Evolutionary conservation across 805 yeast species (phyloP).

Genomic region (Candida schatavii): DNA sequence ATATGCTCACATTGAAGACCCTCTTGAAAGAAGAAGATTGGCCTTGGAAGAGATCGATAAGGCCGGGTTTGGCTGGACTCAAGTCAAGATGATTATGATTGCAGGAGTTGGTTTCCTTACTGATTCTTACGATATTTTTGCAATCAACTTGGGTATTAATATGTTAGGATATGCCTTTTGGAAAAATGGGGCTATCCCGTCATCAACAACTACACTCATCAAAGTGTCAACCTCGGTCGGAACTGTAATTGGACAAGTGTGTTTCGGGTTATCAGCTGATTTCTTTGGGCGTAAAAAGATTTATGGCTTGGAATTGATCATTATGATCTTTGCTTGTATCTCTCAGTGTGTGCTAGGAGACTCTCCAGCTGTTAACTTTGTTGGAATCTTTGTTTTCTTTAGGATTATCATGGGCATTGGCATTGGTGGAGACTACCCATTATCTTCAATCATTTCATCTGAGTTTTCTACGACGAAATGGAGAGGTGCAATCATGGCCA

Average conservation of each 20-base stretch:
- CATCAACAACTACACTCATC: constrained; percentile 69
- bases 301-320: constrained; percentile 82
- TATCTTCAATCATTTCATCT: constrained; percentile 88
- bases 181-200: constrained; percentile 56
- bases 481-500: constrained; percentile 98
- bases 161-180: constrained; percentile 80
- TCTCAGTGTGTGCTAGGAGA: constrained; percentile 72
- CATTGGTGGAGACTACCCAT: constrained; percentile 96
- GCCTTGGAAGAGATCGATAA: constrained; percentile 83
- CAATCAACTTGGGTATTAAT: constrained; percentile 77
- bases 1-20: constrained; percentile 79
- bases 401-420: constrained; percentile 93
- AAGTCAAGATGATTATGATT: constrained; percentile 74
- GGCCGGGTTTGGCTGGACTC: constrained; percentile 79
- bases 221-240: constrained; percentile 93
- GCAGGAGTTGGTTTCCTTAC: constrained; percentile 94
- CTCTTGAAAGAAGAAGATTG: constrained; percentile 81
- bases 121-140: constrained; percentile 89
- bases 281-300: constrained; percentile 79
- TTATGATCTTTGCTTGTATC: constrained; percentile 78
- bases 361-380: constrained; percentile 69
- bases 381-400: constrained; percentile 70
- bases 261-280: constrained; percentile 83
- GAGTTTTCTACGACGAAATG: constrained; percentile 92
- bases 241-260: constrained; percentile 86